Conservation (phyloP, 164 flowering plant genomes). For the Sedum album region DNA sequence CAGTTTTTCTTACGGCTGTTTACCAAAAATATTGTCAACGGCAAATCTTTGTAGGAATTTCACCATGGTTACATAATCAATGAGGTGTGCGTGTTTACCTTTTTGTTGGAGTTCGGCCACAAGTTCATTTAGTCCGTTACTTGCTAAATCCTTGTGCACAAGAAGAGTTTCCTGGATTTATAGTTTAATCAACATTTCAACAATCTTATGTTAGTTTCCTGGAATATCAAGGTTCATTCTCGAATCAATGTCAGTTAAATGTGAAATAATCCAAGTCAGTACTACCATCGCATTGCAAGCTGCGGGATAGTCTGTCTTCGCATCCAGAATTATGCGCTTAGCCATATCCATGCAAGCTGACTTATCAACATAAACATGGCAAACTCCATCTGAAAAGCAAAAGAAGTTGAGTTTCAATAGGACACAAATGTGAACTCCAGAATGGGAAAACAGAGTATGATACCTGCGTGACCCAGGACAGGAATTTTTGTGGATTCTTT, state of each 20-base stretch:
- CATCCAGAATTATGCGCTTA: constrained; percentile 28
- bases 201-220: not conserved
- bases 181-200: not conserved
- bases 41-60: not conserved
- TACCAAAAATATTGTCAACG: no score
- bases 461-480: constrained; percentile 87
- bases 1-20: no score
- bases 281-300: constrained; percentile 37
- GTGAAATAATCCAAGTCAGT: not conserved
- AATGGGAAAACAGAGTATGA: not conserved
- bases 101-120: constrained; percentile 40
- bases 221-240: not conserved
- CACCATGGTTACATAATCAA: not conserved
- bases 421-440: not conserved
- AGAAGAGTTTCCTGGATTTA: constrained; percentile 10
- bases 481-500: constrained; percentile 85
- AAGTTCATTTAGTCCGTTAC: constrained; percentile 44
- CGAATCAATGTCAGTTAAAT: not conserved
- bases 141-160: constrained; percentile 61
- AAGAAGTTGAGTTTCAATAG: constrained; percentile 1
- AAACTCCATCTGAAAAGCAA: constrained; percentile 25
- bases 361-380: constrained; percentile 37
- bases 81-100: constrained; percentile 28
- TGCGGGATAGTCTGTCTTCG: constrained; percentile 31
- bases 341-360: constrained; percentile 31